These are phyloP conservation scores for Chrysosporium queenslandicum DNA, from an alignment of 2,329 filamentous ascomycete genomes.

Conservation along the genomic window DNA sequence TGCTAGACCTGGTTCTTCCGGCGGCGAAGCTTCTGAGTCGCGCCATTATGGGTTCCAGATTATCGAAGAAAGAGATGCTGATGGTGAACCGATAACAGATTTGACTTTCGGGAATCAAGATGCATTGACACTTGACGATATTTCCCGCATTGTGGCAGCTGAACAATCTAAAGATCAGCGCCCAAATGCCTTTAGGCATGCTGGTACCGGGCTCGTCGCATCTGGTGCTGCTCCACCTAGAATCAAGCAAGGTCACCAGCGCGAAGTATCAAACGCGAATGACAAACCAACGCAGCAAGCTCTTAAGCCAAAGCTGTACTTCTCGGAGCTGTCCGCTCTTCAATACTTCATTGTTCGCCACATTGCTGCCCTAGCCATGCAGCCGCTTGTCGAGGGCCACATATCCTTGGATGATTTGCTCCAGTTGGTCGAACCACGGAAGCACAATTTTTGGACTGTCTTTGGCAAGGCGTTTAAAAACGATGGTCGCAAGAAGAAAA, in stretches of 20 bases:
- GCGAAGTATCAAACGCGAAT: conserved; percentile 51
- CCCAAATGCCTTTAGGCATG: conserved; percentile 66
- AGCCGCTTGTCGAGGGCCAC: conserved; percentile 83
- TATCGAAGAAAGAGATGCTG: conserved; percentile 64
- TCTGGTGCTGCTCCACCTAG: conserved; percentile 52
- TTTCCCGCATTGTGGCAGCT: conserved; percentile 87
- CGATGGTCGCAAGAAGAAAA: conserved; percentile 70
- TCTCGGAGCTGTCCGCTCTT: conserved; percentile 86
- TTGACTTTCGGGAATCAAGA: conserved; percentile 84
- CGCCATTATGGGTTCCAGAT: conserved; percentile 59
- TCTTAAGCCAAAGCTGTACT: conserved; percentile 65
- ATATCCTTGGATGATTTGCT: conserved; percentile 89
- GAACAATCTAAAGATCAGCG: conserved; percentile 89
- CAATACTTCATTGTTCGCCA: conserved; percentile 98
- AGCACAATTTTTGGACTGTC: conserved; percentile 95
- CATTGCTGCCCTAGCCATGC: conserved; percentile 88
- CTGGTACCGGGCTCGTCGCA: conserved; percentile 58
- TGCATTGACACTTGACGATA: conserved; percentile 87
- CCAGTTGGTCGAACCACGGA: conserved; percentile 83
- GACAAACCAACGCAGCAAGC: conserved; percentile 39
- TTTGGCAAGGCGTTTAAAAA: conserved; percentile 94
- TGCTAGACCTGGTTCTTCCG: conserved; percentile 59
- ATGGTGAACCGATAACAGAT: conserved; percentile 61
- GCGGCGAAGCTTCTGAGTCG: conserved; percentile 35
- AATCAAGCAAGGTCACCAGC: conserved; percentile 59